Evolutionary conservation across 345 rosid species (phyloP), one percentile per base, ranked within the genome.

Genomic region (Lepidium sativum): DNA sequence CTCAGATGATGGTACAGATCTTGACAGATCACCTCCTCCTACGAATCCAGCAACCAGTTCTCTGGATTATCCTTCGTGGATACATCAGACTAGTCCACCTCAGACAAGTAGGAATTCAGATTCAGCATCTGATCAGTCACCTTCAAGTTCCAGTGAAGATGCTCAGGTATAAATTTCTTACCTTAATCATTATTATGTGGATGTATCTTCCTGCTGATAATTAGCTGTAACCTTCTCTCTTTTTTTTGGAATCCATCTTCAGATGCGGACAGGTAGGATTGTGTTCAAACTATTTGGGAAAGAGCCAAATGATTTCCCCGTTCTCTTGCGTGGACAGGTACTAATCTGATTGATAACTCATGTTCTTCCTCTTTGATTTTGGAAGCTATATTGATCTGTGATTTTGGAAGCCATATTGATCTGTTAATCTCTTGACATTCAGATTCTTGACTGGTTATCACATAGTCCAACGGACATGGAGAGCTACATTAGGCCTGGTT

Each of bases 401-500:
- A n/a, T n/a, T n/a, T n/a, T n/a, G n/a, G n/a, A n/a, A n/a, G n/a
- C n/a, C n/a, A n/a, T n/a, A n/a, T n/a, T n/a, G n/a, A n/a, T n/a
- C n/a, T n/a, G n/a, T n/a, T 62, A 50, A 27, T 66, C 1, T 70
- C 75, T 74, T 52, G 52, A 53, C 66, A 56, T 84, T 32, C 96
- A 95, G 99, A 84, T 95, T 75, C 84, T 95, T 61, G 87, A 86
- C 42, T 95, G 97, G 99, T 71, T 95, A 51, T 78, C 96, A 60
- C 92, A 88, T 70, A 95, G 95, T 81, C 99, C 97, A 18, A 82
- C 96, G 60, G 99, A 94, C 71, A 94, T n/a, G n/a, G n/a, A n/a
- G n/a, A n/a, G n/a, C n/a, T n/a, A n/a, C n/a, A n/a, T n/a, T n/a
- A n/a, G n/a, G 65, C 99, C 99, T 60, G 99, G 99, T 42, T 94